Evolutionary conservation across 192 early-diverging fungal genomes (phyloP).

Genomic region (Chytriomyces sp.): DNA sequence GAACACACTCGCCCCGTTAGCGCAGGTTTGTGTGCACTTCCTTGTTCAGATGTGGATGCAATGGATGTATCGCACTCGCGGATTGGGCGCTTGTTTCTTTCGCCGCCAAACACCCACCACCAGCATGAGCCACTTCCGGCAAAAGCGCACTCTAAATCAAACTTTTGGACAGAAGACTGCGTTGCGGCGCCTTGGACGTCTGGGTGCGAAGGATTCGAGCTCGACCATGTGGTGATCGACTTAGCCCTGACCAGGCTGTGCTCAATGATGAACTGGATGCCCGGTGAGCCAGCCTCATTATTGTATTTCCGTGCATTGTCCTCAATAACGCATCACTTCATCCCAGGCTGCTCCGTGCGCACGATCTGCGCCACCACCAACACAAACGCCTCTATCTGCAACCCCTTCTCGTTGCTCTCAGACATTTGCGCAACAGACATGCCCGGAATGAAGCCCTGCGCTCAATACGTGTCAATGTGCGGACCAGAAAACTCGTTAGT

Average conservation of each 20-base stretch:
- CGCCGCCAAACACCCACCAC: too few species aligned
- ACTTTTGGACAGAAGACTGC: too few species aligned
- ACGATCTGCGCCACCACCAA: constrained; percentile 29
- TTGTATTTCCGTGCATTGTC: neutral
- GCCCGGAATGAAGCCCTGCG: constrained; percentile 52
- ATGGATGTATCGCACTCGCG: too few species aligned
- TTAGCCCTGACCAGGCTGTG: constrained; percentile 23
- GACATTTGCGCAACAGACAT: constrained; percentile 61
- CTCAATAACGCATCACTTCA: neutral
- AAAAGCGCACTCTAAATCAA: too few species aligned
- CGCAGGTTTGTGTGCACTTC: too few species aligned
- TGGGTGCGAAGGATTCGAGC: constrained; percentile 28
- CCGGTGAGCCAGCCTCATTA: constrained; percentile 20
- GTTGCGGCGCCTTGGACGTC: constrained; percentile 13
- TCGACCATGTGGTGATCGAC: neutral
- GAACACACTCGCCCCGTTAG: too few species aligned
- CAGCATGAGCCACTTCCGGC: too few species aligned
- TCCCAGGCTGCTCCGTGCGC: constrained; percentile 17
- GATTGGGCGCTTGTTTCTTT: too few species aligned
- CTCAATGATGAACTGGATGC: constrained; percentile 39
- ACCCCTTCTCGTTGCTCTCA: constrained; percentile 53
- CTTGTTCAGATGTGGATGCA: too few species aligned
- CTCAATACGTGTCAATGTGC: constrained; percentile 30
- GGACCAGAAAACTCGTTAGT: neutral
- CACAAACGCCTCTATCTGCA: constrained; percentile 45